These are phyloP conservation scores for Hirsutella minnesotensis DNA, from an alignment of 2,329 filamentous ascomycete genomes.

Conservation along the genomic window DNA sequence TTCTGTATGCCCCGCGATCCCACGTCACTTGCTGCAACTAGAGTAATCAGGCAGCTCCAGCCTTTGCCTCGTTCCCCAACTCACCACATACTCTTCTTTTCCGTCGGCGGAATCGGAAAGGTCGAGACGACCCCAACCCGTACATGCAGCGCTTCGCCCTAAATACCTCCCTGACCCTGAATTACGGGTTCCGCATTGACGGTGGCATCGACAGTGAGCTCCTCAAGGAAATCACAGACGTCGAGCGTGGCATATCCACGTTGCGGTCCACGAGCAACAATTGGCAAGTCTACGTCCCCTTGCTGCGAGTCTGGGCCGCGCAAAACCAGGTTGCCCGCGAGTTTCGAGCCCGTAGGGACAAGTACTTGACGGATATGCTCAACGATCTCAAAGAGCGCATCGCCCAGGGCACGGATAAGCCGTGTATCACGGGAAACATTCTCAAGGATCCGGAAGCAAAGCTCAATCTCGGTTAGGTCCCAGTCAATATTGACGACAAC, in stretches of 20 bases:
- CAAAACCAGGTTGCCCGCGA: constrained; percentile 51
- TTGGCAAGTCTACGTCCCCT: constrained; percentile 74
- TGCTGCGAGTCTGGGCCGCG: constrained; percentile 53
- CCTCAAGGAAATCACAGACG: constrained; percentile 60
- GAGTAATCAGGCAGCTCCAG: constrained; percentile 69
- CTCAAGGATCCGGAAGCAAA: constrained; percentile 37
- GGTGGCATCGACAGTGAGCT: constrained; percentile 56
- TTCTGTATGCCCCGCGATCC: too few species aligned
- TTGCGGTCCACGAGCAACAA: constrained; percentile 71
- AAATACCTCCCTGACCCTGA: constrained; percentile 66
- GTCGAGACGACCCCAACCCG: constrained; percentile 53
- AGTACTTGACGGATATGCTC: constrained; percentile 55
- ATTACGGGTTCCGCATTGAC: constrained; percentile 67
- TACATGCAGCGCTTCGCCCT: constrained; percentile 68
- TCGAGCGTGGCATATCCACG: constrained; percentile 65
- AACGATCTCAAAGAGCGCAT: constrained; percentile 36
- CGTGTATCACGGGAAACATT: constrained; percentile 36
- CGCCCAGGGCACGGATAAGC: constrained; percentile 25
- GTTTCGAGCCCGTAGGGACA: constrained; percentile 55
- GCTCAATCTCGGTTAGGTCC: constrained; percentile 26
- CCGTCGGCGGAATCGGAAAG: too few species aligned
- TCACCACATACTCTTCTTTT: too few species aligned
- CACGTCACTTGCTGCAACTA: constrained; percentile 69
- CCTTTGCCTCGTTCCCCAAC: too few species aligned
- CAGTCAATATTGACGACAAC: too few species aligned